These are phyloP conservation scores for Grosmannia penicillata DNA, from an alignment of 2,329 filamentous ascomycete genomes.

Conservation along the genomic window DNA sequence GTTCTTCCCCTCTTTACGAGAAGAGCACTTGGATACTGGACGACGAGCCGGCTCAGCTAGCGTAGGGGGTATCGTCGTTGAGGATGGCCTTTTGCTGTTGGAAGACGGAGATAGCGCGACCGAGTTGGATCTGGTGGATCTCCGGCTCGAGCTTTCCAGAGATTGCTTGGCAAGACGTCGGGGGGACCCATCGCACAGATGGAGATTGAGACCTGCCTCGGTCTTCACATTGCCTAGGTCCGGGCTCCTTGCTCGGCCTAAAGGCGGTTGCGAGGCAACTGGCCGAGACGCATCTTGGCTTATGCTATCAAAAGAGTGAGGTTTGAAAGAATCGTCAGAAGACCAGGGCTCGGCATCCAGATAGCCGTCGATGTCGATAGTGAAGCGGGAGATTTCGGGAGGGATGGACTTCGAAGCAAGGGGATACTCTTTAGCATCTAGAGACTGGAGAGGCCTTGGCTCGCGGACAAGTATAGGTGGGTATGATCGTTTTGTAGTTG, in stretches of 20 bases:
- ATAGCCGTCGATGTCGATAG: conserved; percentile 51
- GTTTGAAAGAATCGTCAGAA: conserved; percentile 9
- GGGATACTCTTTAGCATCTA: conserved; percentile 84
- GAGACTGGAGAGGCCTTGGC: conserved; percentile 51
- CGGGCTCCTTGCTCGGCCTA: neutral
- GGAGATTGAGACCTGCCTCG: conserved; percentile 18
- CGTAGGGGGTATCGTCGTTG: conserved; percentile 15
- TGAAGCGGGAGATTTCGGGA: conserved; percentile 59
- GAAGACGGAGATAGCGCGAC: conserved; percentile 20
- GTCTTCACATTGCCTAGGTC: conserved; percentile 14
- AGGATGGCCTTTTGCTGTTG: conserved; percentile 16
- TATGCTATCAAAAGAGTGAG: conserved; percentile 3
- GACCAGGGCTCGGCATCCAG: conserved; percentile 26
- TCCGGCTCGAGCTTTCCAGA: conserved; percentile 16
- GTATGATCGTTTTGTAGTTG: conserved; percentile 71
- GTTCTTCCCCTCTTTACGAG: neutral
- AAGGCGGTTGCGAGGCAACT: neutral
- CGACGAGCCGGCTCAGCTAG: conserved; percentile 24
- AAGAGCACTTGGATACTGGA: conserved; percentile 13
- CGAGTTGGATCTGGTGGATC: conserved; percentile 18
- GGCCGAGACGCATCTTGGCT: conserved; percentile 5
- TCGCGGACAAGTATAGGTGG: conserved; percentile 71
- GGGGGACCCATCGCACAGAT: conserved; percentile 14
- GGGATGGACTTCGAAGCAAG: conserved; percentile 74
- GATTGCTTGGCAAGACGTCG: conserved; percentile 13